Evolutionary conservation across 2,329 filamentous ascomycete species (phyloP), one percentile per base, ranked within the genome.

Genomic region (Nemania sp.): DNA sequence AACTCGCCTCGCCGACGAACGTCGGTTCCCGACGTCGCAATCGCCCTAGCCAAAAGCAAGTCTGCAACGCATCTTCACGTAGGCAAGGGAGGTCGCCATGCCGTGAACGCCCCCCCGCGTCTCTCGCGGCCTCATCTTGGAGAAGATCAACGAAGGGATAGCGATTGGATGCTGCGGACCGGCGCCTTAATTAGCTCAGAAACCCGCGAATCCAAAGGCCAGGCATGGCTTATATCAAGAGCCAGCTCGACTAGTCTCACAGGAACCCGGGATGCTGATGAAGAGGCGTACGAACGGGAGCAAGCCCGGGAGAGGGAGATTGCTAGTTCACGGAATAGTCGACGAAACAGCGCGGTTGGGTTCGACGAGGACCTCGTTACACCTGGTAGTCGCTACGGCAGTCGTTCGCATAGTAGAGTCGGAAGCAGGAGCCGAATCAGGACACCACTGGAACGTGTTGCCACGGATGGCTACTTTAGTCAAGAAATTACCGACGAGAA

Each of bases 131-230:
- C 73, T 45, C 74, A 75, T 37, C 70, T 71, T 47, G 74, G 65
- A 62, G 70, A 69, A n/a, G 69, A 66, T 46, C 72, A 81, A 63
- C 74, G 74, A 39, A 77, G 77, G 58, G 81, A 87, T 67, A 84
- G 82, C 58, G 87, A 89, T 74, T 90, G 87, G 87, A 76, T 90
- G 47, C 77, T 88, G 21, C 81, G 87, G 32, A 82, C 86, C 0
- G 87, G 87, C 48, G 85, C 85, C 6, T 71, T 87, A 48, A 83
- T 90, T 67, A 83, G 83, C 58, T 82, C 81, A 53, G 85, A 87
- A 70, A 79, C 86, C 17, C 79, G 87, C 58, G 87, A 90, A 70
- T 87, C 79, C 68, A 90, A 90, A 74, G 88, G 88, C 13, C 87
- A 90, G 73, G 77, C 83, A 13, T 90, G 88, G 88, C 81, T 90